These are phyloP conservation scores for Prunus dulcis DNA, from an alignment of 306 rosid genomes.

Conservation along the genomic window DNA sequence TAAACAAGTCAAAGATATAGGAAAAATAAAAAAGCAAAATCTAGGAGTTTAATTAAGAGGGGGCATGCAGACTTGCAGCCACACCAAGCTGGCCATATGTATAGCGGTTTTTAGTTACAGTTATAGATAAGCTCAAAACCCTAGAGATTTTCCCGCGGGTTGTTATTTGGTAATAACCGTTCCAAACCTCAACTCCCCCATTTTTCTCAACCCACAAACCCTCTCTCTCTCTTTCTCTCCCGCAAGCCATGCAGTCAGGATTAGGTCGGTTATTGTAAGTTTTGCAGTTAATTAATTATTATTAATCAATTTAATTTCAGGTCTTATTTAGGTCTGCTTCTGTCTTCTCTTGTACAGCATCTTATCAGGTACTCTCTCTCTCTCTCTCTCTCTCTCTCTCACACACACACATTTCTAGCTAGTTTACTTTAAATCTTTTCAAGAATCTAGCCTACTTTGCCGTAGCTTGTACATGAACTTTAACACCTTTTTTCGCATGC, in stretches of 20 bases:
- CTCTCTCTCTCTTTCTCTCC: neutral
- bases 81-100: too few species aligned
- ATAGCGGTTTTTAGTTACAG: neutral
- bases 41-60: too few species aligned
- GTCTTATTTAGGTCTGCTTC: slow-evolving; percentile 2
- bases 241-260: neutral
- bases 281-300: neutral
- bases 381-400: neutral
- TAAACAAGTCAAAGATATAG: too few species aligned
- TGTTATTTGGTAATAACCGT: slow-evolving; percentile 5
- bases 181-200: neutral
- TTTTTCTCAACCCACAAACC: slow-evolving; percentile 17
- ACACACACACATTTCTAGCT: neutral
- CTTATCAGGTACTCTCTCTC: neutral
- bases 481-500: neutral
- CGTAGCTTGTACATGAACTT: neutral
- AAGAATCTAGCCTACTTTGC: too few species aligned
- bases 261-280: neutral
- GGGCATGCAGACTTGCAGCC: neutral
- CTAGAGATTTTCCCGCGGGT: slow-evolving; percentile 1
- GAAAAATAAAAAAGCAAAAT: too few species aligned
- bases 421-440: too few species aligned
- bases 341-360: neutral
- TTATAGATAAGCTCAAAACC: neutral
- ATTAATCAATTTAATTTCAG: neutral